Base-by-base conservation (phyloP, 2,329 filamentous ascomycete species). In the Calonectria leucothoes region DNA sequence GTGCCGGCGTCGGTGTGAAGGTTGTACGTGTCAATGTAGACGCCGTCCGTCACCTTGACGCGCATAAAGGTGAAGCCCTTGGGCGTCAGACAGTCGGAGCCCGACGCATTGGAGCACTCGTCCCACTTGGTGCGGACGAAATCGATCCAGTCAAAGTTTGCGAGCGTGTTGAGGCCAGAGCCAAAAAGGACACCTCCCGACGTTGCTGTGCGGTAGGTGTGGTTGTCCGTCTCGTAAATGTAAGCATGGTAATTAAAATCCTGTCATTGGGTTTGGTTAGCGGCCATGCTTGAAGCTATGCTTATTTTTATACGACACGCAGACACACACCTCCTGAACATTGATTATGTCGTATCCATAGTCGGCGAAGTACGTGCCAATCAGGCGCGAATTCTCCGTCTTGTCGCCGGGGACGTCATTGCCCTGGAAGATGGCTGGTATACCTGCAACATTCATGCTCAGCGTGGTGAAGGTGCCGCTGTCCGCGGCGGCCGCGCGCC, bases 51-150 rank as follows among this genome's bases (percentile, higher is more conserved):
- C 17, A 93, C 76, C 25, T 86, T 83, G 49, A 89, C 82, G 15
- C 91, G 88, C 91, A 94, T 93, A 61, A 91, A 91, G 0, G 91
- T 93, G 82, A 93, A 93, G 17, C 92, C 92, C 82, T 94, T 94
- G 27, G 91, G 92, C 0, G 92, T 93, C 74, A 93, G 83, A 80
- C 92, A 94, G 81, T 94, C 92, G 0, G 70, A 33, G 6, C 87
- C 87, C 0, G 89, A 90, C 42, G 87, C 87, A 78, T 90, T 82
- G 71, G 89, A 90, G 83, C 92, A 93, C 3, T 81, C 84, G 29
- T 86, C 82, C 91, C 92, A 94, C 78, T 91, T 91, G 63, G 88
- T 83, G 17, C 92, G 89, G 52, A 85, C 83, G 76, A 91, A 90
- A 2, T 61, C 55, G 74, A 89, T 82, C 87, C 88, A 94, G 74